Evolutionary conservation across 768 basidiomycete genomes (phyloP).

Genomic region (Leccinum uliginosum): DNA sequence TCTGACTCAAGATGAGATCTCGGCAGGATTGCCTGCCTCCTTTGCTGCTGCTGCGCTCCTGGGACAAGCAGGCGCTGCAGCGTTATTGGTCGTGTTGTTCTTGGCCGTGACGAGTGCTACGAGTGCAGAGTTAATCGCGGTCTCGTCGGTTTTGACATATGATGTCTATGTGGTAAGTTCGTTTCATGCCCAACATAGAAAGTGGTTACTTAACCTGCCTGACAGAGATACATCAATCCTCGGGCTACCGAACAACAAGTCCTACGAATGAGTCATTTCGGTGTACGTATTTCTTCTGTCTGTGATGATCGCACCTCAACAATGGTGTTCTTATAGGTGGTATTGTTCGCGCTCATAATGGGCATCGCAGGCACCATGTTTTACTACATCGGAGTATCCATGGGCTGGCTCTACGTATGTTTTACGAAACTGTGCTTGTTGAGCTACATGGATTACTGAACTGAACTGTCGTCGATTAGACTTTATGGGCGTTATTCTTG

Average conservation of each 20-base stretch:
- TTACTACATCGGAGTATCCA: slow-evolving; percentile 85
- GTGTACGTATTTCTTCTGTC: slow-evolving; percentile 36
- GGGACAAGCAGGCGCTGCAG: slow-evolving; percentile 74
- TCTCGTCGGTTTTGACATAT: slow-evolving; percentile 78
- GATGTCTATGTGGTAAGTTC: slow-evolving; percentile 70
- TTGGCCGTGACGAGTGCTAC: slow-evolving; percentile 83
- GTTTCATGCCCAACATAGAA: neutral
- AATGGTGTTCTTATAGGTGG: slow-evolving; percentile 41
- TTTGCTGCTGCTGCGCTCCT: slow-evolving; percentile 80
- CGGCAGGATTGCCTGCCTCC: slow-evolving; percentile 83
- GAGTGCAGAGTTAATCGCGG: slow-evolving; percentile 88
- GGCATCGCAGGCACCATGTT: slow-evolving; percentile 82
- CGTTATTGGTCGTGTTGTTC: slow-evolving; percentile 78
- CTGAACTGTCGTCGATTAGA: slow-evolving; percentile 37
- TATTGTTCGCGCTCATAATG: slow-evolving; percentile 69
- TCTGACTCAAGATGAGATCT: slow-evolving; percentile 61
- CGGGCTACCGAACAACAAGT: slow-evolving; percentile 72
- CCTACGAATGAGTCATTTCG: slow-evolving; percentile 61
- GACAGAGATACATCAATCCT: slow-evolving; percentile 75
- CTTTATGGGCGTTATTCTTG: slow-evolving; percentile 84
- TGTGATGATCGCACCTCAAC: neutral
- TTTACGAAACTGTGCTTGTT: neutral
- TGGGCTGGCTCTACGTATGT: slow-evolving; percentile 90
- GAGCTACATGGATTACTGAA: neutral
- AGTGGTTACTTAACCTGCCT: neutral